Evolutionary conservation across 257 asterid genomes (phyloP).

Genomic region (Solanum virginianum): DNA sequence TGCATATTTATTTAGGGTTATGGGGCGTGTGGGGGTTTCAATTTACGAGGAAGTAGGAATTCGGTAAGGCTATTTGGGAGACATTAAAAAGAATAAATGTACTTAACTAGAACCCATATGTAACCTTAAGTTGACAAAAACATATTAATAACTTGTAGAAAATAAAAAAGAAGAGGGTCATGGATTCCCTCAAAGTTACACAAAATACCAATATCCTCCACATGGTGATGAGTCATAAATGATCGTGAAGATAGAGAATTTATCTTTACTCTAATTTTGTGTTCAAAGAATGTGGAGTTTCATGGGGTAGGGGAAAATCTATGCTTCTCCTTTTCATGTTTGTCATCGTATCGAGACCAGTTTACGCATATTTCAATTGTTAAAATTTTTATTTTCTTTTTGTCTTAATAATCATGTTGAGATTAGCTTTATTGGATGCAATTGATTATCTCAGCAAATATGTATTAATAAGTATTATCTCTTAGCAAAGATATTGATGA

Average conservation of each 20-base stretch:
- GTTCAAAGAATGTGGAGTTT: background rate
- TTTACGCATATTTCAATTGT: background rate
- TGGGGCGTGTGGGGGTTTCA: background rate
- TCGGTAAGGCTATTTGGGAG: background rate
- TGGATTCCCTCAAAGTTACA: background rate
- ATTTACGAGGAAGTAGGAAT: background rate
- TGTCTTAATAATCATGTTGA: background rate
- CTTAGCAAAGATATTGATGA: background rate
- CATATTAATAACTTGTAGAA: background rate
- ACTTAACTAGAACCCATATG: slow-evolving; percentile 4
- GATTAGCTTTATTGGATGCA: background rate
- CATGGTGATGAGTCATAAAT: slow-evolving; percentile 16
- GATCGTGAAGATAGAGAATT: slow-evolving; percentile 10
- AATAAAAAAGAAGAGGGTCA: background rate
- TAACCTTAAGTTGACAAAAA: slow-evolving; percentile 8
- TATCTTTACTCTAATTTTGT: background rate
- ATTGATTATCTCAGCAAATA: background rate
- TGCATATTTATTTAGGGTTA: background rate
- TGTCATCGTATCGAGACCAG: background rate
- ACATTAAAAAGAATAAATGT: background rate
- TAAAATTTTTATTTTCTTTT: background rate
- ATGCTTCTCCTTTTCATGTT: background rate
- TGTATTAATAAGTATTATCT: background rate
- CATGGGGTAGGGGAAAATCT: background rate
- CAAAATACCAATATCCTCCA: background rate